phyloP scores from a whole-genome alignment of 75 land plant genomes.

The Azolla pinnata region DNA sequence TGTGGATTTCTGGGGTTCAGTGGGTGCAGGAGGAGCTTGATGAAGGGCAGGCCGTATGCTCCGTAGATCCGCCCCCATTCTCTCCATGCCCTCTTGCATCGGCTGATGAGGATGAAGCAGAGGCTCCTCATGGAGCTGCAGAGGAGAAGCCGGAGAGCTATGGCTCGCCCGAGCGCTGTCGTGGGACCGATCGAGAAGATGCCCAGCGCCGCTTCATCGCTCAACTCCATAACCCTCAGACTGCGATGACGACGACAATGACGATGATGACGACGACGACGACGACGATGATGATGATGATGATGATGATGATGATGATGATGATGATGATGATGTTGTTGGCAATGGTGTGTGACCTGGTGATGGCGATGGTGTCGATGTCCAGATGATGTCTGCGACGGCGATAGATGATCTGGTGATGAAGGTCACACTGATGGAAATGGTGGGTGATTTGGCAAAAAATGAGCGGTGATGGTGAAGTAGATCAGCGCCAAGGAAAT shows the following conservation, averaged over 20 bases:
- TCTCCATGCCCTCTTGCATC: slow-evolving; percentile 1
- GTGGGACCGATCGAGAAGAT: slow-evolving; percentile 73
- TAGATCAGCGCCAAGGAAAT: too few relatives aligned
- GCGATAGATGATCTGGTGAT: too few relatives aligned
- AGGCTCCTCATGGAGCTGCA: slow-evolving; percentile 48
- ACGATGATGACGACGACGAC: not conserved
- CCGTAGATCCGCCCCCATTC: not conserved
- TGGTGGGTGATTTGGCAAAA: too few relatives aligned
- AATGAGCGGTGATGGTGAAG: too few relatives aligned
- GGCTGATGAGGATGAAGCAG: slow-evolving; percentile 17
- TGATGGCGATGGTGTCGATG: too few relatives aligned
- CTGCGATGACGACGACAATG: not conserved
- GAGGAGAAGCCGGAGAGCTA: slow-evolving; percentile 66
- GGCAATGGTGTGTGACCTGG: too few relatives aligned
- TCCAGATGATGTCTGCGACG: too few relatives aligned
- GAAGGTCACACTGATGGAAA: too few relatives aligned
- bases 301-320: not conserved
- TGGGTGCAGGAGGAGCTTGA: slow-evolving; percentile 36
- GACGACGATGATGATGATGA: not conserved
- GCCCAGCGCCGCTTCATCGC: slow-evolving; percentile 58
- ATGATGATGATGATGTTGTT: not conserved
- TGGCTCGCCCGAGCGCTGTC: slow-evolving; percentile 54
- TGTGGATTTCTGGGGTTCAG: slow-evolving; percentile 74
- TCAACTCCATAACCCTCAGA: slow-evolving; percentile 48
- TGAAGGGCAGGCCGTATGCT: slow-evolving; percentile 13